Evolutionary conservation across 176 grass and related monocot species (phyloP).

Genomic region (Cenchrus americanus): DNA sequence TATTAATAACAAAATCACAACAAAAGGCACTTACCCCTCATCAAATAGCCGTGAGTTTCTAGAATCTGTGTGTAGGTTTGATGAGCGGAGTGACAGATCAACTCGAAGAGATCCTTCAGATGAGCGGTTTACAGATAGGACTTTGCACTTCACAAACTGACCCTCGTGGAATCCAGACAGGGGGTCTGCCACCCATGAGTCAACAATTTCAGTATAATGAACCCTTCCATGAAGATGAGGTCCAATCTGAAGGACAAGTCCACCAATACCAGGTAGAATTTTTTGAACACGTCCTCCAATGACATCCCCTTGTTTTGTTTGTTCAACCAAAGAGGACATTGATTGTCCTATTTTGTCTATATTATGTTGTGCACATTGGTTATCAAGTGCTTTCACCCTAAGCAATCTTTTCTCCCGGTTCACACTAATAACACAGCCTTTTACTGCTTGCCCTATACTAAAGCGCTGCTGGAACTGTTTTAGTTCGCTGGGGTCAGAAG

Average conservation of each 20-base stretch:
- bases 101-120: slow-evolving; percentile 77
- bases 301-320: slow-evolving; percentile 75
- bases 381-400: slow-evolving; percentile 58
- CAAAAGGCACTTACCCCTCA: slow-evolving; percentile 65
- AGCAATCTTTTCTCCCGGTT: slow-evolving; percentile 82
- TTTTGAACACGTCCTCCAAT: slow-evolving; percentile 86
- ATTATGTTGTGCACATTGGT: slow-evolving; percentile 24
- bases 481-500: slow-evolving; percentile 68
- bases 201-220: slow-evolving; percentile 93
- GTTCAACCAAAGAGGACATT: slow-evolving; percentile 40
- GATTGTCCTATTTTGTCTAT: slow-evolving; percentile 38
- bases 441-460: slow-evolving; percentile 68
- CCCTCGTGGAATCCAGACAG: slow-evolving; percentile 74
- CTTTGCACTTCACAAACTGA: slow-evolving; percentile 94
- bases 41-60: slow-evolving; percentile 26
- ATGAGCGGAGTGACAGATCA: slow-evolving; percentile 83
- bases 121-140: slow-evolving; percentile 64
- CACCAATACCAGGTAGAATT: slow-evolving; percentile 87
- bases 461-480: slow-evolving; percentile 74
- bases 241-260: slow-evolving; percentile 84
- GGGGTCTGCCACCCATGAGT: slow-evolving; percentile 75
- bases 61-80: slow-evolving; percentile 43
- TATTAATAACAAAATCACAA: slow-evolving; percentile 13
- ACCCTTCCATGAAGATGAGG: slow-evolving; percentile 92
- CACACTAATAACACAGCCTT: slow-evolving; percentile 61